Conservation (phyloP, 2,329 filamentous ascomycete species). For the Calonectria pseudoreteaudii region DNA sequence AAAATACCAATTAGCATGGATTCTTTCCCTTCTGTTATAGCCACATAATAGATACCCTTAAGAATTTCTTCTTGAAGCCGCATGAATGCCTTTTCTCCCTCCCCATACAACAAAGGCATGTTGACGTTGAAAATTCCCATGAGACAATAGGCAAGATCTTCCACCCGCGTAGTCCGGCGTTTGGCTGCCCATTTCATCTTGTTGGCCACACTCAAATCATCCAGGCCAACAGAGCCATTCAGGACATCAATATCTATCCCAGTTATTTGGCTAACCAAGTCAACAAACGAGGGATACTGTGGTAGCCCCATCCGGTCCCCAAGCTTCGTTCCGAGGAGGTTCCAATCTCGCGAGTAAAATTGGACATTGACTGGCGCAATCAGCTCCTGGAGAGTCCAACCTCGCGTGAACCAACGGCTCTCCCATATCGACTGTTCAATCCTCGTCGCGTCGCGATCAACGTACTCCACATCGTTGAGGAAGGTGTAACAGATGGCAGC, state of each 20-base stretch:
- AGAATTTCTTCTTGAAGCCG: slow-evolving; percentile 17
- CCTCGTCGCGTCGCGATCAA: too few relatives aligned
- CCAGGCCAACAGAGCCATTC: neutral
- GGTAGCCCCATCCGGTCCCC: slow-evolving; percentile 2
- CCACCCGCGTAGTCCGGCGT: slow-evolving; percentile 5
- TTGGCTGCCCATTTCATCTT: slow-evolving; percentile 17
- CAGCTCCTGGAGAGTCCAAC: slow-evolving; percentile 30
- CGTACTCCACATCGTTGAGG: slow-evolving; percentile 19
- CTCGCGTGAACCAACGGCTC: slow-evolving; percentile 19
- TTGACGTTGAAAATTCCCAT: slow-evolving; percentile 14
- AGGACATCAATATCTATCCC: neutral
- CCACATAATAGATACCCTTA: neutral
- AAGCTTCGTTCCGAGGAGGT: slow-evolving; percentile 13
- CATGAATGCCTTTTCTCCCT: slow-evolving; percentile 9
- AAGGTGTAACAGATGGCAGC: slow-evolving; percentile 27
- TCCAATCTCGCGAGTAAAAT: slow-evolving; percentile 20
- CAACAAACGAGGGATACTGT: neutral
- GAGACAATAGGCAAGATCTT: slow-evolving; percentile 18
- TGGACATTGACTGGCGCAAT: neutral
- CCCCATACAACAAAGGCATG: slow-evolving; percentile 15
- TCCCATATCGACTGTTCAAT: neutral
- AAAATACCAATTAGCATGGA: neutral
- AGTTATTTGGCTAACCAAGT: neutral
- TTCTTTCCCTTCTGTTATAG: neutral
- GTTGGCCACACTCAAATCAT: slow-evolving; percentile 8